These are phyloP conservation scores for Macrocystidia cucumis DNA, from an alignment of 1,284 basidiomycete species.

Conservation along the genomic window DNA sequence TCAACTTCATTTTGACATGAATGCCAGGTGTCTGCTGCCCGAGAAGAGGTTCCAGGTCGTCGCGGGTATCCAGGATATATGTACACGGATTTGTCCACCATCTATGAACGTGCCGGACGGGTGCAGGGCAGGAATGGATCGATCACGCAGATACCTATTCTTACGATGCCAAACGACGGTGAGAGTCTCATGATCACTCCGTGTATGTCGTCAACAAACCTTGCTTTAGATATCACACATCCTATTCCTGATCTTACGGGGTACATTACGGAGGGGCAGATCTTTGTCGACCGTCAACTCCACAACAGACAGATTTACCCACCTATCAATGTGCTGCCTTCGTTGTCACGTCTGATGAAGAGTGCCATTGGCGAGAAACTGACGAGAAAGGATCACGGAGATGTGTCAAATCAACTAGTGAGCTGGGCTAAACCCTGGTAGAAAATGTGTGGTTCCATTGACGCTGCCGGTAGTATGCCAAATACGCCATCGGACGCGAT, in stretches of 20 bases:
- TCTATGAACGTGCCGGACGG: conserved; percentile 99
- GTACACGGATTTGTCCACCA: conserved; percentile 98
- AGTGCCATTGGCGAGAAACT: conserved; percentile 96
- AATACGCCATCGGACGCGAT: conserved; percentile 96
- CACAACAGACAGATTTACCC: conserved; percentile 98
- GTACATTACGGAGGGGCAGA: conserved; percentile 99
- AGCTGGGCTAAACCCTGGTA: conserved; percentile 21
- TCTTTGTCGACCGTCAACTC: conserved; percentile 94
- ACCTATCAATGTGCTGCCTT: conserved; percentile 98
- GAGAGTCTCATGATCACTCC: conserved; percentile 20
- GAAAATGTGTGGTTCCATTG: conserved; percentile 9
- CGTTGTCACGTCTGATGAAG: conserved; percentile 99
- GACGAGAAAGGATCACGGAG: conserved; percentile 97
- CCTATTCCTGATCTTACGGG: conserved; percentile 99
- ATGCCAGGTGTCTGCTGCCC: conserved; percentile 86
- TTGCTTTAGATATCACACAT: conserved; percentile 88
- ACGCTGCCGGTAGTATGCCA: conserved; percentile 66
- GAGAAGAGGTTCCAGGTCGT: conserved; percentile 98
- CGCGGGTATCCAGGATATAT: conserved; percentile 99
- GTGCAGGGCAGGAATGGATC: conserved; percentile 97
- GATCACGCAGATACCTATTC: conserved; percentile 99
- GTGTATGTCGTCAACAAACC: conserved; percentile 12
- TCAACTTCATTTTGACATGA: conserved; percentile 1
- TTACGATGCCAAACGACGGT: conserved; percentile 99
- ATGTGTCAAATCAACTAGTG: conserved; percentile 96